A percentile compares a stretch with the other conserved stretches of the same genome.
Evolutionary conservation across 2,329 filamentous ascomycete species (phyloP).

Genomic region (Aspergillus novoparasiticus): DNA sequence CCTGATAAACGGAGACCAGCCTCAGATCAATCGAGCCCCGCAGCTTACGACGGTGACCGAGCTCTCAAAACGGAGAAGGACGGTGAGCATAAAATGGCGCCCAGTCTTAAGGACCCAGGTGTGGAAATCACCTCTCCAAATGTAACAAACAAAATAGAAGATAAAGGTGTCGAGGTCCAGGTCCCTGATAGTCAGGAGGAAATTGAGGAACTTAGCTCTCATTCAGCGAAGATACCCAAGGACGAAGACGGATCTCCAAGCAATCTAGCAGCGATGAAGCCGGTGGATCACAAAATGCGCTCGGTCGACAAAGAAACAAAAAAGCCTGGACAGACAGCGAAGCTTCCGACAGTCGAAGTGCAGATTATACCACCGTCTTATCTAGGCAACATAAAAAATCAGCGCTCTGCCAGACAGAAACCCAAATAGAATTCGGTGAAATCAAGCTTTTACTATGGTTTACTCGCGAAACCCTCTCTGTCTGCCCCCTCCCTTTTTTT

Average conservation of each 20-base stretch:
- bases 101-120: not conserved
- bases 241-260: not conserved
- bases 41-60: not conserved
- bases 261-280: not conserved
- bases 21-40: not conserved
- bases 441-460: not conserved
- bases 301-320: not conserved
- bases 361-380: conserved; percentile 31
- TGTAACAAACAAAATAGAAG: not conserved
- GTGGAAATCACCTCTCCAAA: not conserved
- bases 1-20: not conserved
- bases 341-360: conserved; percentile 18
- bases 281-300: not conserved
- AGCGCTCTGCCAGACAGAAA: conserved; percentile 4
- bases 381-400: not conserved
- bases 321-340: not conserved
- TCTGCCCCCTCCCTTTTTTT: not conserved
- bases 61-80: not conserved
- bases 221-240: not conserved
- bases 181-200: conserved; percentile 36
- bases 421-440: not conserved
- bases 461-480: not conserved
- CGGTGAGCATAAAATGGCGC: not conserved
- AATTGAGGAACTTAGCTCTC: not conserved
- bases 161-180: conserved; percentile 20